A percentile compares a stretch with the other conserved stretches of the same genome.
phyloP scores from a whole-genome alignment of 768 basidiomycete species.

The Pleurotus citrinopileatus region DNA sequence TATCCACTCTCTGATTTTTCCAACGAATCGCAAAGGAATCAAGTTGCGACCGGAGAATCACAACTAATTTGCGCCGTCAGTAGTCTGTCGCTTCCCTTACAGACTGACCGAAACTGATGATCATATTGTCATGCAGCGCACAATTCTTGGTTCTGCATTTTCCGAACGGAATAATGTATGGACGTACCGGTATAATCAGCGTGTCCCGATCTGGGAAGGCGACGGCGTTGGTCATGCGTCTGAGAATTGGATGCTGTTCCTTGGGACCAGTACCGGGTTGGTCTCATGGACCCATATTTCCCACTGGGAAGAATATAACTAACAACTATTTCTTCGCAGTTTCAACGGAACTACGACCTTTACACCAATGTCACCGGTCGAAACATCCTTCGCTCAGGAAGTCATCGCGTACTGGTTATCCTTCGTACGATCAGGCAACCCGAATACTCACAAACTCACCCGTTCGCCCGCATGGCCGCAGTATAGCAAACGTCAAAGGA shows the following conservation, averaged over 20 bases:
- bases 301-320: not conserved
- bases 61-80: slow-evolving; percentile 53
- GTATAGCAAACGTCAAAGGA: slow-evolving; percentile 27
- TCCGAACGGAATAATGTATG: slow-evolving; percentile 35
- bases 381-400: slow-evolving; percentile 53
- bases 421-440: slow-evolving; percentile 55
- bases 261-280: slow-evolving; percentile 62
- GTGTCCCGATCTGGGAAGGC: slow-evolving; percentile 39
- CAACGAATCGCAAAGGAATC: slow-evolving; percentile 36
- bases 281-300: slow-evolving; percentile 12
- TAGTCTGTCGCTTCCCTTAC: too few species aligned
- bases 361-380: slow-evolving; percentile 39
- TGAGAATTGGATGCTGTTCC: slow-evolving; percentile 71
- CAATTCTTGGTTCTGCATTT: slow-evolving; percentile 43
- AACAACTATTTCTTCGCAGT: slow-evolving; percentile 21
- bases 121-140: too few species aligned
- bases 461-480: slow-evolving; percentile 49
- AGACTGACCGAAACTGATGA: too few species aligned
- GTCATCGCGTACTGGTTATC: slow-evolving; percentile 67
- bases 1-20: slow-evolving; percentile 45
- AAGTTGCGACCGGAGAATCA: slow-evolving; percentile 47
- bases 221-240: slow-evolving; percentile 45
- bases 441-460: slow-evolving; percentile 51
- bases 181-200: slow-evolving; percentile 61
- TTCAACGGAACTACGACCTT: slow-evolving; percentile 54